phyloP scores from a whole-genome alignment of 805 yeast genomes.

The Metschnikowia hibisci region DNA sequence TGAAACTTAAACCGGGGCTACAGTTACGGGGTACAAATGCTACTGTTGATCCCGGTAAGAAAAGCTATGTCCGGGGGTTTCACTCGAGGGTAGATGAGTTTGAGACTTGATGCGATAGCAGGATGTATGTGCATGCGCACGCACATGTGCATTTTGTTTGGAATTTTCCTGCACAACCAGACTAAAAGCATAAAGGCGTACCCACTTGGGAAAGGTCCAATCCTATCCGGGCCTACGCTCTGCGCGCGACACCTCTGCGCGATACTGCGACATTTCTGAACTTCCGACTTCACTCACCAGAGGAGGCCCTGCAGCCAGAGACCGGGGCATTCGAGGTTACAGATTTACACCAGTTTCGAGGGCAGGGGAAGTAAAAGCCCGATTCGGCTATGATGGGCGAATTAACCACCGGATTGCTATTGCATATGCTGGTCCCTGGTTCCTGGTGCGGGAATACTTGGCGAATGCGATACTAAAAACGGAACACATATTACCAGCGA shows the following conservation, averaged over 20 bases:
- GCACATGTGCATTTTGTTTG: slow-evolving; percentile 2
- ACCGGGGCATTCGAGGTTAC: no score
- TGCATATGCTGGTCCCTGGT: neutral
- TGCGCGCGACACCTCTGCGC: neutral
- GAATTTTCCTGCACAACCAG: slow-evolving; percentile 1
- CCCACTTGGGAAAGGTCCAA: slow-evolving; percentile 4
- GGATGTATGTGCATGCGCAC: slow-evolving; percentile 1
- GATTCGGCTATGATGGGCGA: neutral
- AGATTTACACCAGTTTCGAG: no score
- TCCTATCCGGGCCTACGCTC: slow-evolving; percentile 2
- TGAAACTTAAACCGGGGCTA: no score
- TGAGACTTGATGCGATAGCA: neutral
- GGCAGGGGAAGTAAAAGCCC: neutral
- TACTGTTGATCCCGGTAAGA: no score
- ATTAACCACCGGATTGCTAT: neutral
- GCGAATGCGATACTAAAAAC: slow-evolving; percentile 3
- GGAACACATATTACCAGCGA: slow-evolving; percentile 2
- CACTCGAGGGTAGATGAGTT: neutral
- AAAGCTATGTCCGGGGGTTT: no score
- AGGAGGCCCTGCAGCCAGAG: no score
- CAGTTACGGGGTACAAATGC: no score
- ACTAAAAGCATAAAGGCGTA: neutral
- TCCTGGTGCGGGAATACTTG: neutral
- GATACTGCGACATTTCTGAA: slow-evolving; percentile 1
- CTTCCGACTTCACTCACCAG: neutral